Percentiles rank a stretch among this genome's conserved stretches.
phyloP scores from a whole-genome alignment of 495 filamentous ascomycete species.

The Parathielavia hyrcaniae region DNA sequence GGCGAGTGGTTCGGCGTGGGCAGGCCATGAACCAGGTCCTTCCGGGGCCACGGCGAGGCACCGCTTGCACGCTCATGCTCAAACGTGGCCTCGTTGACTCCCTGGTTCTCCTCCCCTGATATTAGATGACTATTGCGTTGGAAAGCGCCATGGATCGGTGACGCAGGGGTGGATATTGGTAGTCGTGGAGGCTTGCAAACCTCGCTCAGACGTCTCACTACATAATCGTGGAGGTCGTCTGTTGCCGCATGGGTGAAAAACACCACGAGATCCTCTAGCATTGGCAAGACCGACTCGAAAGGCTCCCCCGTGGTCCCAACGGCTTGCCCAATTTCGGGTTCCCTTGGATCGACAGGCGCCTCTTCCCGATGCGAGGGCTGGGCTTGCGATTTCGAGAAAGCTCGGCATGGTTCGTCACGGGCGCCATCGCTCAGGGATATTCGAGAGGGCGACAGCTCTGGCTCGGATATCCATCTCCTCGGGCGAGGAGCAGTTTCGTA shows the following conservation, averaged over 20 bases:
- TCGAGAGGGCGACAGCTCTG: constrained; percentile 2
- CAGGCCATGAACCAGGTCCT: constrained; percentile 11
- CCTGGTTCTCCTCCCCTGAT: neutral
- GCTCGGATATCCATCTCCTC: constrained; percentile 10
- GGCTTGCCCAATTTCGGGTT: neutral
- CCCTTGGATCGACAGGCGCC: neutral
- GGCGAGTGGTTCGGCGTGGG: constrained; percentile 22
- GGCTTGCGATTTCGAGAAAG: neutral
- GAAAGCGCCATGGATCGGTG: neutral
- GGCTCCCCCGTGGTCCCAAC: neutral
- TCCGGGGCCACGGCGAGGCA: neutral
- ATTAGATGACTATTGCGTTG: neutral
- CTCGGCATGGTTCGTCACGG: neutral
- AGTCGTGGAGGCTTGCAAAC: constrained; percentile 25
- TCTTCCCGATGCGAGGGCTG: neutral
- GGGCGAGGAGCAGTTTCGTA: neutral
- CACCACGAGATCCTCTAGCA: constrained; percentile 42
- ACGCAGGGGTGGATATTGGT: constrained; percentile 19
- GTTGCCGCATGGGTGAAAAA: constrained; percentile 32
- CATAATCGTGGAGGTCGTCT: constrained; percentile 27
- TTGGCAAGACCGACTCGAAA: constrained; percentile 34
- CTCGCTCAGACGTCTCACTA: constrained; percentile 21
- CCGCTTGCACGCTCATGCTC: constrained; percentile 12
- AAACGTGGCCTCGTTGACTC: neutral
- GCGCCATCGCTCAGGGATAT: neutral